Evolutionary conservation across 1,284 basidiomycete species (phyloP), one percentile per base, ranked within the genome.

Genomic region (Puccinia coronata): DNA sequence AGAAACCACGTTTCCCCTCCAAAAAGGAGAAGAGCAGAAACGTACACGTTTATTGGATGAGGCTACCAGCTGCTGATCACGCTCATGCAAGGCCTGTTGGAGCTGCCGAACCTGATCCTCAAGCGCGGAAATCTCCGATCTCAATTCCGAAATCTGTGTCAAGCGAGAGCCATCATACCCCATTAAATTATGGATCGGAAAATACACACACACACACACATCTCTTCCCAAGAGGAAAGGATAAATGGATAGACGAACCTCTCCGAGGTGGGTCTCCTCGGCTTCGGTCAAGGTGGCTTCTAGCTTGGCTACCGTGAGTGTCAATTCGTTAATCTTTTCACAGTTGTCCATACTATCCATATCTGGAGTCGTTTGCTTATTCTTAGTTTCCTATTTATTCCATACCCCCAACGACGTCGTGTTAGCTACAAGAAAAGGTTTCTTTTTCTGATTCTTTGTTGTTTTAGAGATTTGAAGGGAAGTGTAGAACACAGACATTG

Each of bases 231-330:
- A 23, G 18, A 47, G 23, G 28, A 23, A n/a, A 20, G 31, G 23
- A n/a, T n/a, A 25, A 39, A 47, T 25, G 49, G 41, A 28, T 34
- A 12, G 6, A 59, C 59, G 25, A 23, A 76, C 74, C 49, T 76
- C 74, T 41, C 59, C 74, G 43, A 63, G 18, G 51, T 78, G 75
- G 4, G 75, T 78, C 23, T 78, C 75, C 55, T 78, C 61, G 41
- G 75, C 55, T 55, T 78, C 75, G 20, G 75, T 43, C 18, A 78
- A 34, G 39, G 75, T 78, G 28, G 75, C 75, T 55, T 78, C 75
- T 39, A 78, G 75, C 28, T 78, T 65, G 34, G 75, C 75, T 39
- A 78, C 65, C 20, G 75, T 78, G 25, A 78, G 39, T 49, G 43
- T 39, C 43, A 65, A 67, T 39, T 78, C 75, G 28, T 69, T 49